phyloP scores from a whole-genome alignment of 2,329 filamentous ascomycete species.

The Monosporascus sp. region DNA sequence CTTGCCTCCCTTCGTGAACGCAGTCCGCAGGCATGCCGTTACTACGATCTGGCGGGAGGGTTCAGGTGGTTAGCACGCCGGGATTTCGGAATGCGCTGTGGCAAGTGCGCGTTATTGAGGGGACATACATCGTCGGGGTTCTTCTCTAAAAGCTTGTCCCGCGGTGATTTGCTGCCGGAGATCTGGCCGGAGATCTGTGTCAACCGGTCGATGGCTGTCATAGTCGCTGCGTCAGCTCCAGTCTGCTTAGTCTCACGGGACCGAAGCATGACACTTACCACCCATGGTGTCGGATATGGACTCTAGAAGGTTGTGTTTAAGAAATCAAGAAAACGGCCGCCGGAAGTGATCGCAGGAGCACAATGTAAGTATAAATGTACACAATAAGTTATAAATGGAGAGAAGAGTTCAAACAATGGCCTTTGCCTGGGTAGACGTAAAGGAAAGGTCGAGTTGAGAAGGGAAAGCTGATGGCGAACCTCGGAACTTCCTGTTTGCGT shows the following conservation, averaged over 20 bases:
- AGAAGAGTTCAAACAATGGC: neutral
- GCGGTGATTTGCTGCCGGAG: conserved; percentile 38
- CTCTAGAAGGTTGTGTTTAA: neutral
- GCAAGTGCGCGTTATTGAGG: neutral
- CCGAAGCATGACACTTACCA: conserved; percentile 9
- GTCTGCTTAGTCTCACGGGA: neutral
- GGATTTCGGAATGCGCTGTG: too few relatives aligned
- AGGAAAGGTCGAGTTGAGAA: neutral
- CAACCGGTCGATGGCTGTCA: conserved; percentile 50
- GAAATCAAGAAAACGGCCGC: neutral
- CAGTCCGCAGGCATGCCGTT: conserved; percentile 84
- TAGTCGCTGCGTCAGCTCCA: conserved; percentile 1
- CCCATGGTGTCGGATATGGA: conserved; percentile 11
- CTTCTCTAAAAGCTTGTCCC: conserved; percentile 58
- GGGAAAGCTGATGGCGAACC: neutral
- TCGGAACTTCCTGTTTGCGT: conserved; percentile 2
- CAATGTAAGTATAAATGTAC: neutral
- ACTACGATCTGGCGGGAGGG: conserved; percentile 63
- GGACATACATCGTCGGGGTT: conserved; percentile 57
- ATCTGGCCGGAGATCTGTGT: conserved; percentile 59
- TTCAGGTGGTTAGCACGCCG: neutral
- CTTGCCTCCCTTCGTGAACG: conserved; percentile 89
- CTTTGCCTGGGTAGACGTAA: neutral
- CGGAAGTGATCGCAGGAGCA: neutral
- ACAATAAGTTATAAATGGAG: too few relatives aligned